Evolutionary conservation across 179 eudicot species (phyloP).

Genomic region (Beta lomatogona): DNA sequence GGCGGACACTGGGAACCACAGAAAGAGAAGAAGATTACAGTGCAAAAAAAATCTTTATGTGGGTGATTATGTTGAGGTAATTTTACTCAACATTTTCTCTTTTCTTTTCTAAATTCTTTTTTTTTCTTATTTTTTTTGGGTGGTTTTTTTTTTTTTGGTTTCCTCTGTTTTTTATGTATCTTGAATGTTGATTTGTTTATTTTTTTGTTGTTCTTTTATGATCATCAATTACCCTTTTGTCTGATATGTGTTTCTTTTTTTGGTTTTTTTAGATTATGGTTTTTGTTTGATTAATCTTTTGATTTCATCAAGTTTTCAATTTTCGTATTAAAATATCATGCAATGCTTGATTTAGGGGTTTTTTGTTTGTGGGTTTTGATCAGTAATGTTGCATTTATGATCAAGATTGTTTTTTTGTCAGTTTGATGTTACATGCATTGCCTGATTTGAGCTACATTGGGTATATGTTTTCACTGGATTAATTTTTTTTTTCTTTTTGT

Average conservation of each 20-base stretch:
- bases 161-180: neutral
- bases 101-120: neutral
- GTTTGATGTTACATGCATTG: conserved; percentile 35
- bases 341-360: conserved; percentile 27
- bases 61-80: conserved; percentile 33
- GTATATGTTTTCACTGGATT: neutral
- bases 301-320: neutral
- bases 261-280: neutral
- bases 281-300: neutral
- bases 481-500: neutral
- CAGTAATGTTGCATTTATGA: conserved; percentile 17
- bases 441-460: conserved; percentile 5
- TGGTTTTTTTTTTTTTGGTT: neutral
- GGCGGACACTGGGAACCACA: conserved; percentile 27
- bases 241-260: conserved; percentile 5
- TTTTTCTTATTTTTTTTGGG: neutral
- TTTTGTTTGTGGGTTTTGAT: conserved; percentile 24
- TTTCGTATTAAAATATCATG: conserved; percentile 14
- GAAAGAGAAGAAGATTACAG: conserved; percentile 12
- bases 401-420: conserved; percentile 13
- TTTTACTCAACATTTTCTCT: neutral
- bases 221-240: conserved; percentile 4
- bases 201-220: neutral
- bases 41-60: neutral
- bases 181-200: conserved; percentile 2